Base-by-base conservation (phyloP, 345 rosid species). In the Carallia pectinifolia region DNA sequence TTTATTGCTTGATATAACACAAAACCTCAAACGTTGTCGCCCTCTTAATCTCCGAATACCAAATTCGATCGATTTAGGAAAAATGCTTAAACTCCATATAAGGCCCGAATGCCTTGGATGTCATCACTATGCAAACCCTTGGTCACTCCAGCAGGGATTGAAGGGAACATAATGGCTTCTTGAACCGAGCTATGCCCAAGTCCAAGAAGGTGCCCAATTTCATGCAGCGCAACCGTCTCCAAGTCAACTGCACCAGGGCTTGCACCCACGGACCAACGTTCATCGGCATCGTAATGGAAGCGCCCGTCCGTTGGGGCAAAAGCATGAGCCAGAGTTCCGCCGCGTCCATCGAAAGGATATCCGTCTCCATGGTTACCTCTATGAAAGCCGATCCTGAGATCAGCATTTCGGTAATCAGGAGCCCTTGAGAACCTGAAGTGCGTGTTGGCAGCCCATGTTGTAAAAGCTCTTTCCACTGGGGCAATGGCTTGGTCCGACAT, bases 271-370 rank as follows among this genome's bases (percentile, higher is more conserved):
- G 66, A 5, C 82, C 81, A 85, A 0, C 0, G 0, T 54, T 80
- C 83, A 10, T 77, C 82, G 1, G 71, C 80, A 37, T 82, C 83
- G 12, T 44, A 81, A 60, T 80, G 80, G 48, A 82, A 73, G 31
- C 52, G 58, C 27, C 82, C 83, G 1, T 16, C 9, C 2, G 58
- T 36, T 1, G 86, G 86, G 0, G 80, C 66, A 38, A 44, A 69
- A 2, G 79, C 77, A 58, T 77, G 80, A 50, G 83, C 86, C 1
- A 80, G 1, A 1, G 29, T 16, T 23, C 78, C 68, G 0, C 76
- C 68, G 0, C 23, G 68, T 6, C 84, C 84, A 13, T 78, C 72
- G 3, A 81, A 79, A 1, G 76, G 63, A 6, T 0, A 0, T 1
- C 76, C 37, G 37, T 81, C 83, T 30, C 81, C 76, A 44, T 76